phyloP scores from a whole-genome alignment of 805 yeast species.

The Candida odintsovae region DNA sequence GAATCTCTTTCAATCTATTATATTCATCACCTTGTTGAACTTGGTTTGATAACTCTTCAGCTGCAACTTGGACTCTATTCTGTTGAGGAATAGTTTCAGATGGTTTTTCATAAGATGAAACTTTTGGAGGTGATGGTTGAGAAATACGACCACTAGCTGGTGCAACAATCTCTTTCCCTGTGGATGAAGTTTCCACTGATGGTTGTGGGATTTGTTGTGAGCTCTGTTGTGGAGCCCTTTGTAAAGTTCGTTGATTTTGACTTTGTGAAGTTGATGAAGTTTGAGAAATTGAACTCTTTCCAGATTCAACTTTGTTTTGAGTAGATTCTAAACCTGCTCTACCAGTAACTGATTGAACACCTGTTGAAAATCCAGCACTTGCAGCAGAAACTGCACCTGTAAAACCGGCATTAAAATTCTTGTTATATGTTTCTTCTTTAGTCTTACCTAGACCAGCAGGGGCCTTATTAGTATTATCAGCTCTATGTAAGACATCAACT shows the following conservation, averaged over 20 bases:
- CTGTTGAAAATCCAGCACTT: slow-evolving; percentile 6
- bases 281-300: not conserved
- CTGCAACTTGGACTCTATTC: not conserved
- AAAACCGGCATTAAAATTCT: slow-evolving; percentile 6
- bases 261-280: not conserved
- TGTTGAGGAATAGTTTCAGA: not conserved
- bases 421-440: slow-evolving; percentile 1
- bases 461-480: not conserved
- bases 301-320: not conserved
- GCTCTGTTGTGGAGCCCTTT: not conserved
- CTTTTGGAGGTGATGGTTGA: not conserved
- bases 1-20: not conserved
- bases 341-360: slow-evolving; percentile 1
- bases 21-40: not conserved
- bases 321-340: slow-evolving; percentile 3
- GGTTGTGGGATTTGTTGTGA: not conserved
- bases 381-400: slow-evolving; percentile 3
- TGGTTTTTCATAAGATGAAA: not conserved
- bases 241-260: not conserved
- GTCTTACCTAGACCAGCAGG: not conserved
- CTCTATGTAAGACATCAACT: not conserved
- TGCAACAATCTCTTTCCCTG: not conserved
- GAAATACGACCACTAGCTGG: not conserved
- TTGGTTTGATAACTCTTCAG: not conserved
- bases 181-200: not conserved